These are phyloP conservation scores for Posidonia oceanica DNA, from an alignment of 116 monocot species.

Conservation along the genomic window DNA sequence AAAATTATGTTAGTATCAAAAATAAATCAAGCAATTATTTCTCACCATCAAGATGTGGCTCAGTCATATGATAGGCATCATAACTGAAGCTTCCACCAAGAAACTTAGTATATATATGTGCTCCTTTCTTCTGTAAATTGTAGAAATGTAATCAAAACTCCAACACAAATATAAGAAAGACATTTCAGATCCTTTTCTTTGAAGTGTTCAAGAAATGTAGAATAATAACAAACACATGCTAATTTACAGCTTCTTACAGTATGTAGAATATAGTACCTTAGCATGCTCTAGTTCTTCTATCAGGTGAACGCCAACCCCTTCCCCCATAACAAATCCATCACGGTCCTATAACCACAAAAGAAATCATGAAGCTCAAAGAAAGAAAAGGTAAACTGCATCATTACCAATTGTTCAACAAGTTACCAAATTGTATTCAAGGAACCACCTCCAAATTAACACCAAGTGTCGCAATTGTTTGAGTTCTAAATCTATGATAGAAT, in stretches of 20 bases:
- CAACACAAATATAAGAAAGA: background rate
- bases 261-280: conserved; percentile 18
- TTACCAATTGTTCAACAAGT: background rate
- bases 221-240: background rate
- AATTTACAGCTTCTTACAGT: background rate
- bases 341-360: conserved; percentile 31
- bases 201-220: background rate
- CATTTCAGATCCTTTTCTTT: background rate
- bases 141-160: too few species aligned
- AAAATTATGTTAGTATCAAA: background rate
- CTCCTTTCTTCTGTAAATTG: conserved; percentile 54
- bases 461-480: too few species aligned
- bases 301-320: conserved; percentile 77
- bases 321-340: conserved; percentile 96
- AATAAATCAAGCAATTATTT: background rate
- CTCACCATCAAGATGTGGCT: conserved; percentile 82
- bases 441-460: background rate
- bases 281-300: conserved; percentile 57
- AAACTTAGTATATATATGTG: conserved; percentile 78
- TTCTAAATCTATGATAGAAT: too few species aligned
- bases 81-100: conserved; percentile 85
- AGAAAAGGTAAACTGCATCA: background rate
- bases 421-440: too few species aligned
- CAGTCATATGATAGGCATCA: conserved; percentile 96
- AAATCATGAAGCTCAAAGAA: too few species aligned